phyloP scores from a whole-genome alignment of 148 eudicot species.

The Fagopyrum esculentum region DNA sequence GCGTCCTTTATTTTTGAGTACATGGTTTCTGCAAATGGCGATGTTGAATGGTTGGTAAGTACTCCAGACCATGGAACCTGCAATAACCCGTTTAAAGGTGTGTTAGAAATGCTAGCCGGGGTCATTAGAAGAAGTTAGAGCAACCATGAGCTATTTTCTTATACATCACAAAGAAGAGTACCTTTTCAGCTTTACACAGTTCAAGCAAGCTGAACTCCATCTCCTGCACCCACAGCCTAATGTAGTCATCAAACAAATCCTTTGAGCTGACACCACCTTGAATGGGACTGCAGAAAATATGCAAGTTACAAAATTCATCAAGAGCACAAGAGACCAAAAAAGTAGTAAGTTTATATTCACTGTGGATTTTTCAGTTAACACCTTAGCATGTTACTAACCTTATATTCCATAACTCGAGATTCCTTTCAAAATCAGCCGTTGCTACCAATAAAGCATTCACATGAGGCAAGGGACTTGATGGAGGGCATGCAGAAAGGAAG shows the following conservation, averaged over 20 bases:
- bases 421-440: constrained; percentile 76
- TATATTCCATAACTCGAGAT: constrained; percentile 64
- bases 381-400: constrained; percentile 34
- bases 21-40: constrained; percentile 80
- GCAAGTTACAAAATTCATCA: background rate
- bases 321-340: background rate
- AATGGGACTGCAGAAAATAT: constrained; percentile 34
- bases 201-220: constrained; percentile 69
- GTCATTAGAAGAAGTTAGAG: background rate
- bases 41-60: constrained; percentile 63
- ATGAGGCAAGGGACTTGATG: constrained; percentile 63
- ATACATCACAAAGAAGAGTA: constrained; percentile 13
- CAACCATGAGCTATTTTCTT: background rate
- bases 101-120: background rate
- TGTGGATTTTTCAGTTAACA: background rate
- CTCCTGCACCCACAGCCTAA: constrained; percentile 83
- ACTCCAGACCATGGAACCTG: constrained; percentile 78
- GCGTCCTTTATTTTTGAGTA: constrained; percentile 51
- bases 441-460: constrained; percentile 74
- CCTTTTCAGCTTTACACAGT: constrained; percentile 83
- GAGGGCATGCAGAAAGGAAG: constrained; percentile 76
- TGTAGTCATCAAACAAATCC: constrained; percentile 56
- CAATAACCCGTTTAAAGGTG: background rate
- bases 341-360: background rate
- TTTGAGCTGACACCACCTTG: constrained; percentile 72